Base-by-base conservation (phyloP, 441 rosid species). In the Lagerstroemia fauriei region DNA sequence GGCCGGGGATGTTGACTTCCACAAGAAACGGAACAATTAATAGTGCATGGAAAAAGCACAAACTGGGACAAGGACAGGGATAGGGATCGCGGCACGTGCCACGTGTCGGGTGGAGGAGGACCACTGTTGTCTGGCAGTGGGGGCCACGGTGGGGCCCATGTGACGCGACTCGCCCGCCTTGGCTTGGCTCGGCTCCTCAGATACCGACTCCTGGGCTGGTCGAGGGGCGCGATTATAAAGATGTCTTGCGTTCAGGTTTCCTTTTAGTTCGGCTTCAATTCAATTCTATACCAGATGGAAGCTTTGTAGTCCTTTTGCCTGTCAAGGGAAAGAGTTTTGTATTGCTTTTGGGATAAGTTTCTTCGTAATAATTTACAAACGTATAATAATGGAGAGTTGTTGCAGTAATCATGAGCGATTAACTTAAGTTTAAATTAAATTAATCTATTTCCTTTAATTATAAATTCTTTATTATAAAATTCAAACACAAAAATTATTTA, bases 1-100 rank as follows among this genome's bases (percentile, higher is more conserved):
- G 70, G 70, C 24, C 17, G 34, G 34, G 29, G 70, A 65, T 65
- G 70, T 65, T 65, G 70, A 65, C 70, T 65, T 65, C 70, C 70
- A 65, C 70, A 14, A 65, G 11, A 13, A 18, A 10, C 38, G 27
- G 70, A 65, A 65, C 34, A 65, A 65, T 27, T 29, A 27, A 65
- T 65, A 27, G 27, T 65, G 70, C 70, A 29, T 7, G 34, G 34
- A 65, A 32, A 38, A 12, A 24, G 44, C 38, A 32, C 2, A 38
- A 68, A 16, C 6, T 29, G 34, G 73, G 73, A 46, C 73, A 69
- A 18, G 24, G 73, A 5, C 13, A 1, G 18, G 73, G 46, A 1
- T 16, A 32, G 46, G 73, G 25, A 16, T 69, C 73, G 24, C 18
- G 73, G 17, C 73, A 32, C 47, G 25, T 32, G 73, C 44, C 73